These are phyloP conservation scores for Sporothrix protearum DNA, from an alignment of 2,329 filamentous ascomycete species.

Conservation along the genomic window DNA sequence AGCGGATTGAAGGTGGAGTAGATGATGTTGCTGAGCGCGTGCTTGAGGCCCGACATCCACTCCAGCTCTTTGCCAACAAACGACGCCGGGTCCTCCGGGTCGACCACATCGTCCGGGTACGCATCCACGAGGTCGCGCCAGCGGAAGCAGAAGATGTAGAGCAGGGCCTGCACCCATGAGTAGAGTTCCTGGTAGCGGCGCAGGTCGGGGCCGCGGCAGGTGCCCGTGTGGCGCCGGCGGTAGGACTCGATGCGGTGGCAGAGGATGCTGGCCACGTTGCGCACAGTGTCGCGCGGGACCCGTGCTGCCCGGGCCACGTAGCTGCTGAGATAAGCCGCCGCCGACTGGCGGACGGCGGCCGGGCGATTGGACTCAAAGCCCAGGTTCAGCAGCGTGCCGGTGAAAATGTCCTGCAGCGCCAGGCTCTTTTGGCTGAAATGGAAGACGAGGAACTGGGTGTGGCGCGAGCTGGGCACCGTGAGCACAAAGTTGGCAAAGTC, in stretches of 20 bases:
- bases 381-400: slow-evolving; percentile 69
- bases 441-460: slow-evolving; percentile 93
- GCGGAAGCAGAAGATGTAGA: slow-evolving; percentile 97
- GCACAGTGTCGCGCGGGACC: slow-evolving; percentile 71
- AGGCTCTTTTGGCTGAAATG: slow-evolving; percentile 86
- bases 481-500: slow-evolving; percentile 88
- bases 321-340: slow-evolving; percentile 87
- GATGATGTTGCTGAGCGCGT: slow-evolving; percentile 72
- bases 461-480: slow-evolving; percentile 84
- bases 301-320: slow-evolving; percentile 89
- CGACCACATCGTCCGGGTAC: slow-evolving; percentile 57
- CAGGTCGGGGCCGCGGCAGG: slow-evolving; percentile 79
- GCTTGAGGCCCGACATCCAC: slow-evolving; percentile 73
- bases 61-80: slow-evolving; percentile 68
- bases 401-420: slow-evolving; percentile 75
- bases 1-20: slow-evolving; percentile 89
- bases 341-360: slow-evolving; percentile 73
- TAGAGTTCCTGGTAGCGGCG: slow-evolving; percentile 83
- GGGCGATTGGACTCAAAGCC: slow-evolving; percentile 68
- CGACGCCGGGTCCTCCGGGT: slow-evolving; percentile 58
- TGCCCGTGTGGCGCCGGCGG: slow-evolving; percentile 66
- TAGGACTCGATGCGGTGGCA: slow-evolving; percentile 73
- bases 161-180: slow-evolving; percentile 77
- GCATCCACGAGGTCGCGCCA: slow-evolving; percentile 83
- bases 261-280: slow-evolving; percentile 75